A percentile compares a stretch with the other conserved stretches of the same genome.
Conservation (phyloP, 2,329 filamentous ascomycete genomes). For the Dendryphion nanum region DNA sequence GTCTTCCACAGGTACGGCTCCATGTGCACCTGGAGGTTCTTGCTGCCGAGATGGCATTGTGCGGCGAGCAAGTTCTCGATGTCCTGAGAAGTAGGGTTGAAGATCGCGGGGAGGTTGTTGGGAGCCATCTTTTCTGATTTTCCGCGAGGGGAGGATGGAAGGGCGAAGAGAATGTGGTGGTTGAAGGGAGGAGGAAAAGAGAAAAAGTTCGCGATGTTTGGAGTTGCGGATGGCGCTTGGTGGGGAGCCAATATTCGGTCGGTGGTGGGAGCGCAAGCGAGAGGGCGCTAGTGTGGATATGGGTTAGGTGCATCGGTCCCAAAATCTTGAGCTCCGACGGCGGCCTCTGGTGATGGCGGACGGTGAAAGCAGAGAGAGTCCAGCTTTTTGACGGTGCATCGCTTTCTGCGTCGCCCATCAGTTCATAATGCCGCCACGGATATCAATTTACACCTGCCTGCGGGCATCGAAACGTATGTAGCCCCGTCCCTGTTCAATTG, state of each 20-base stretch:
- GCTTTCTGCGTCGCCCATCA: constrained; percentile 4
- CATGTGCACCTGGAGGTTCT: constrained; percentile 99
- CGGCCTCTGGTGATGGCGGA: not conserved
- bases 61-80: constrained; percentile 99
- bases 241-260: constrained; percentile 12
- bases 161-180: constrained; percentile 46
- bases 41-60: constrained; percentile 93
- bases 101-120: constrained; percentile 86
- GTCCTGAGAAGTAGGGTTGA: constrained; percentile 97
- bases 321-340: constrained; percentile 2
- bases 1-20: constrained; percentile 99
- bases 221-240: constrained; percentile 10
- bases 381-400: not conserved
- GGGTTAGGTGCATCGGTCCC: not conserved
- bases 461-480: constrained; percentile 39
- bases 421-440: constrained; percentile 48
- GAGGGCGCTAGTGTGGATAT: not conserved
- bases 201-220: constrained; percentile 16
- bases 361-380: not conserved
- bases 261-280: constrained; percentile 6
- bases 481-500: not conserved
- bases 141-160: too few species aligned
- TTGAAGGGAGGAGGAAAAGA: constrained; percentile 17
- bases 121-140: constrained; percentile 98
- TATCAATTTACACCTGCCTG: constrained; percentile 45